Evolutionary conservation across 441 rosid species (phyloP), one percentile per base, ranked within the genome.

Genomic region (Euphorbia celastroides): DNA sequence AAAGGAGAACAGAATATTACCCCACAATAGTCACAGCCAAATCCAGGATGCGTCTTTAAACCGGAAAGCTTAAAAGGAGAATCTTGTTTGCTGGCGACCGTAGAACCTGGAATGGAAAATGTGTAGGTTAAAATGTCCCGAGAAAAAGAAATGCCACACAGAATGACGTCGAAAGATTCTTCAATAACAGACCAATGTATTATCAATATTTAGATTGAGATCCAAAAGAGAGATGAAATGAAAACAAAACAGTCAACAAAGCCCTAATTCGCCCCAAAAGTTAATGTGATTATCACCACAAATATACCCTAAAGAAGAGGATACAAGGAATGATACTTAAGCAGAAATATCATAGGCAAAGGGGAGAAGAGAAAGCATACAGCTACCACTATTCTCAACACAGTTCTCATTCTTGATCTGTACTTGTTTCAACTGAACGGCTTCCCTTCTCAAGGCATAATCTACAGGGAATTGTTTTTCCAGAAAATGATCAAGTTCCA

Each of bases 11-110:
- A 54, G 36, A 60, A 36, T 65, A 58, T 84, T 82, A 89, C 93
- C 80, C 93, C 96, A 60, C 91, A 87, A 67, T 66, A 79, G 79
- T 89, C 91, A 66, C 93, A 89, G 60, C 93, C 93, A 74, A 52
- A 68, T 57, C 67, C 60, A 20, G 22, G 0, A 73, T 85, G 93
- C 74, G 74, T 65, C 10, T 48, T 71, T 22, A 67, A 55, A 10
- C 7, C 36, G 48, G 60, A 14, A 51, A 38, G 55, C 17, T 63
- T 8, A n/a, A n/a, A n/a, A n/a, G n/a, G n/a, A n/a, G n/a, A n/a
- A 50, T 72, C 68, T 34, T 57, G 65, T 58, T 61, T 64, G 32
- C 71, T 70, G 67, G 78, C 69, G 64, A 48, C 59, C 12, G 12
- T 31, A 30, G 75, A 71, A 74, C 73, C 84, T 78, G 72, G 52